phyloP scores from a whole-genome alignment of 1,284 basidiomycete genomes.

The Ganoderma sinense region DNA sequence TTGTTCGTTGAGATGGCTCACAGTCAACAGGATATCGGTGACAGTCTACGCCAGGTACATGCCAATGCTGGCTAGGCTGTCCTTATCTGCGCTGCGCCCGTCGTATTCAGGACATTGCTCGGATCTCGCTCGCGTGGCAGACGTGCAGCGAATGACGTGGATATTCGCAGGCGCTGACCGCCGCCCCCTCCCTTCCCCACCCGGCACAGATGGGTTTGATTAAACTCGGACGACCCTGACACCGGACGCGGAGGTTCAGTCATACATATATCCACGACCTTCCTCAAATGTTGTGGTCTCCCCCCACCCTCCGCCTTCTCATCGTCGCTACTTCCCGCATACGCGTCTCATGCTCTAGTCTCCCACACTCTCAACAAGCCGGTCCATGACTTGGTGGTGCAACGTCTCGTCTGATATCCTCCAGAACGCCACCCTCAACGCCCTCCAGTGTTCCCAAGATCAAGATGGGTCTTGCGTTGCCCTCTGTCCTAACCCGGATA shows the following conservation, averaged over 20 bases:
- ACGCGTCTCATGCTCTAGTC: slow-evolving; percentile 8
- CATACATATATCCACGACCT: background rate
- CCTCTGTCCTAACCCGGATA: slow-evolving; percentile 38
- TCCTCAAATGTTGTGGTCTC: background rate
- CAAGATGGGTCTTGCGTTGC: slow-evolving; percentile 21
- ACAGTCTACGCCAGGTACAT: no score
- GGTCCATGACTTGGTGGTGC: slow-evolving; percentile 22
- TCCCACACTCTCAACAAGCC: background rate
- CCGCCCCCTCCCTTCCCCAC: background rate
- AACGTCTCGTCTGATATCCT: slow-evolving; percentile 6
- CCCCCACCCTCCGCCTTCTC: background rate
- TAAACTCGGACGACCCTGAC: background rate
- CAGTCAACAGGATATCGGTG: background rate
- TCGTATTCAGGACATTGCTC: background rate
- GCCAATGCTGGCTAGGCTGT: background rate
- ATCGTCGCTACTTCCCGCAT: background rate
- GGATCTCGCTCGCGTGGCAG: slow-evolving; percentile 1
- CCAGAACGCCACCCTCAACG: slow-evolving; percentile 16
- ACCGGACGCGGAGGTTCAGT: background rate
- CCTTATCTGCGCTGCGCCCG: background rate
- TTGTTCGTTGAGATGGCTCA: no score
- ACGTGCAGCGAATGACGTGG: background rate
- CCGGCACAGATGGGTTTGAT: background rate
- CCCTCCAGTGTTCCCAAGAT: slow-evolving; percentile 13
- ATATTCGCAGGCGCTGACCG: background rate